Evolutionary conservation across 306 rosid species (phyloP).

Genomic region (Vigna mungo): DNA sequence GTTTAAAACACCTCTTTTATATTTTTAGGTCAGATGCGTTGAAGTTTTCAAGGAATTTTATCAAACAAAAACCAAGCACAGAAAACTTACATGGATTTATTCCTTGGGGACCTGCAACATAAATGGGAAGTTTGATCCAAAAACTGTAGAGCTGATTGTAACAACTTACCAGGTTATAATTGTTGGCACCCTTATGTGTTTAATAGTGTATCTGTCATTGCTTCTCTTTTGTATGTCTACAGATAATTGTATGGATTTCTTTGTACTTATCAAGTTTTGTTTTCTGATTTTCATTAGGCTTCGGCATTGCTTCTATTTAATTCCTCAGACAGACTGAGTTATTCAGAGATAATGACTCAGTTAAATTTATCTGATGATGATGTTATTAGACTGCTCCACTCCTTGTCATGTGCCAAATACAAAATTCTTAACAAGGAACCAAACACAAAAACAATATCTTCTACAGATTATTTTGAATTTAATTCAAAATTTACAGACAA

Average conservation of each 20-base stretch:
- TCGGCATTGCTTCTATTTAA: slow-evolving; percentile 88
- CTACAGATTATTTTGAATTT: slow-evolving; percentile 80
- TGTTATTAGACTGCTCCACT: slow-evolving; percentile 86
- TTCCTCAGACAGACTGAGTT: slow-evolving; percentile 82
- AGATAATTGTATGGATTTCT: slow-evolving; percentile 37
- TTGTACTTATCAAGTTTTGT: slow-evolving; percentile 31
- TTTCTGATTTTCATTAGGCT: slow-evolving; percentile 64
- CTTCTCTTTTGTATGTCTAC: slow-evolving; percentile 11
- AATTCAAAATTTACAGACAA: slow-evolving; percentile 87
- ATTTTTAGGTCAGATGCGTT: slow-evolving; percentile 76
- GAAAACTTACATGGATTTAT: slow-evolving; percentile 96
- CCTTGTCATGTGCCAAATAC: slow-evolving; percentile 95
- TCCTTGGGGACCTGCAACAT: slow-evolving; percentile 92
- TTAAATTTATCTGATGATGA: slow-evolving; percentile 84
- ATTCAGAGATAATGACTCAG: slow-evolving; percentile 86
- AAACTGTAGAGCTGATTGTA: slow-evolving; percentile 84
- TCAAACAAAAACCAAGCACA: slow-evolving; percentile 85
- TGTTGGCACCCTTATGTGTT: background rate
- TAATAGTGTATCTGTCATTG: background rate
- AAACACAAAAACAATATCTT: slow-evolving; percentile 66
- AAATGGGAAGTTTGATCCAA: slow-evolving; percentile 81
- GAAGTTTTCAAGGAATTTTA: slow-evolving; percentile 93
- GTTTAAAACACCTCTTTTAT: slow-evolving; percentile 27
- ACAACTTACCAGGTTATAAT: slow-evolving; percentile 86
- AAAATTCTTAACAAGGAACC: slow-evolving; percentile 90